Base-by-base conservation (phyloP, 2,329 filamentous ascomycete species). In the Emydomyces testavorans region DNA sequence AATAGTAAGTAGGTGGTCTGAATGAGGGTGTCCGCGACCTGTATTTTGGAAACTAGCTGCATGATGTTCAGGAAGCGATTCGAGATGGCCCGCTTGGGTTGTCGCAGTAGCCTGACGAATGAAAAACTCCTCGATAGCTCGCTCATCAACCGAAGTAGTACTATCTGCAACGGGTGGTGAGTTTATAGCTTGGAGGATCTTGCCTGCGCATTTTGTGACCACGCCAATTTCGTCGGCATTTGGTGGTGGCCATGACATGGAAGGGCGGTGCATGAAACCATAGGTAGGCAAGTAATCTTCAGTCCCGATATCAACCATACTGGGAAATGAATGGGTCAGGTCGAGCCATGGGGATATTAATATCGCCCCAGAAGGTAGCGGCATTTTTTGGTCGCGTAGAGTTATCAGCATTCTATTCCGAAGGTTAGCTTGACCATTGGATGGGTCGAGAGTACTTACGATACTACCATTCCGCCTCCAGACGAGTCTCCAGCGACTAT, bases 301-400 rank as follows among this genome's bases (percentile, higher is more conserved):
- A 0, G 78, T 77, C 42, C 78, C 80, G 34, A 87, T 78, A 4
- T 73, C 77, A 1, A 78, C 76, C n/a, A 94, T 76, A 55, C 89
- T 95, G 0, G 92, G 92, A 54, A 96, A 96, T 0, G 89, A 95
- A 62, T 96, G 90, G 0, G 87, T 94, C 46, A 96, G 69, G 62
- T 98, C 92, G 6, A 90, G 88, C 92, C 92, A 98, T 0, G 92
- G 92, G 42, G 87, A 94, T 44, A 96, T 85, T 34, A 96, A 71
- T 37, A 96, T 81, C 3, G 84, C 89, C 1, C 92, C 92, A 1
- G 92, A 89, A 0, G 92, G 92, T 21, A 95, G 65, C 4, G 90
- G 84, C 11, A 94, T 71, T 0, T 81, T 83, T 61, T 84, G 83
- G 60, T 96, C 89, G 53, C 92, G 80, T 52, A 96, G 65, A 1